Evolutionary conservation across 306 rosid genomes (phyloP), one percentile per base, ranked within the genome.

Genomic region (Vachellia collinsii): DNA sequence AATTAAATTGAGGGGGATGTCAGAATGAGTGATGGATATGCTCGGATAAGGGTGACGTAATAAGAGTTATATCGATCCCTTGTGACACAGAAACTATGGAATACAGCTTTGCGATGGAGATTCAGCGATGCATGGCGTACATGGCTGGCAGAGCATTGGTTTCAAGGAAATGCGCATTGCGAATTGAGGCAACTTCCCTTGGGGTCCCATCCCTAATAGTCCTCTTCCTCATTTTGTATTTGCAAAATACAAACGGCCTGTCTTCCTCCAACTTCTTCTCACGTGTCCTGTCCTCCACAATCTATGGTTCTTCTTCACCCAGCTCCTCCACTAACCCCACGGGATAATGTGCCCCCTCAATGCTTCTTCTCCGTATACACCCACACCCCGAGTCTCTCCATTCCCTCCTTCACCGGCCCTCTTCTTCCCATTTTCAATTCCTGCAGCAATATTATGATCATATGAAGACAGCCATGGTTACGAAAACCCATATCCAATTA

Each of bases 401-500:
- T 54, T n/a, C 5, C 8, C 61, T 54, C 25, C 25, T 19, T 19
- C 19, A 7, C 23, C 22, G 2, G 61, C 61, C 61, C 25, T 54
- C 71, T 72, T 0, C 42, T 1, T 14, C 1, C 34, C 48, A n/a
- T 64, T 50, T 70, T 75, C 56, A 38, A 61, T 64, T 59, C 14
- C 37, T 59, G 37, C 38, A 77, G 72, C 59, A 25, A 43, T 58
- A 23, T 58, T 12, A 48, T 38, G 34, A 29, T 10, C n/a, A 50
- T 38, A 56, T 56, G 14, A 34, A 16, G 69, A 59, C 66, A 70
- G 58, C 51, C 68, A 92, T 89, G 97, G 84, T 82, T 82, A 59
- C 71, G 70, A 85, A 77, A 73, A 20, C 25, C 47, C 58, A 16
- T 73, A 70, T 72, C 63, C 85, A 23, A 56, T 29, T 29, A 29